Evolutionary conservation across 306 rosid species (phyloP), one percentile per base, ranked within the genome.

Genomic region (Pyrus betulifolia): DNA sequence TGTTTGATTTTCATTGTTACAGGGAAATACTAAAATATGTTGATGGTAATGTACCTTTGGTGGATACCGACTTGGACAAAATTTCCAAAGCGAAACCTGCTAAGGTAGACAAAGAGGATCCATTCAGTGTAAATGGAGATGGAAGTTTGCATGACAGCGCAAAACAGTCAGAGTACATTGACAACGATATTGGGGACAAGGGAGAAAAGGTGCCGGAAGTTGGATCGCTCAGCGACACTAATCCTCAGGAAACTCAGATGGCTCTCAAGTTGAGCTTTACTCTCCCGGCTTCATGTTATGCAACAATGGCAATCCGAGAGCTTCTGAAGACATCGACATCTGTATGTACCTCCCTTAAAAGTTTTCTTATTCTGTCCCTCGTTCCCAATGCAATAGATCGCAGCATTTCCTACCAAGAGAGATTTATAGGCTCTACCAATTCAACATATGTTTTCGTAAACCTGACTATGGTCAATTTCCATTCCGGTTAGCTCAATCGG

Each of bases 251-350:
- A 68, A 70, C 92, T 49, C 96, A 92, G 40, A 78, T 59, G 74
- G 99, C 98, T 83, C 91, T 95, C 72, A 91, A 92, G 85, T 76
- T 95, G 81, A 89, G 87, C 82, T 89, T 95, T 69, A 95, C 92
- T 67, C 97, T 95, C 74, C 97, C 99, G 23, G 54, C 99, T 61
- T 95, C 99, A 8, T 90, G 96, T 82, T 95, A 95, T 75, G 99
- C 99, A 52, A 95, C 99, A 30, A 90, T 92, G 97, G 98, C 98
- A 70, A 88, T 92, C 88, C 87, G 98, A 86, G 98, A 95, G 90
- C 91, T 95, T 79, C 86, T 95, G 75, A 95, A 95, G 90, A 90
- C 97, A 30, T 92, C 98, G 67, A 92, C 99, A 77, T 95, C 99
- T 76, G 96, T 92, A 89, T 81, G 98, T 78, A 69, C 78, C 74